These are phyloP conservation scores for Ramaria sp. DNA, from an alignment of 768 basidiomycete species.

Conservation along the genomic window DNA sequence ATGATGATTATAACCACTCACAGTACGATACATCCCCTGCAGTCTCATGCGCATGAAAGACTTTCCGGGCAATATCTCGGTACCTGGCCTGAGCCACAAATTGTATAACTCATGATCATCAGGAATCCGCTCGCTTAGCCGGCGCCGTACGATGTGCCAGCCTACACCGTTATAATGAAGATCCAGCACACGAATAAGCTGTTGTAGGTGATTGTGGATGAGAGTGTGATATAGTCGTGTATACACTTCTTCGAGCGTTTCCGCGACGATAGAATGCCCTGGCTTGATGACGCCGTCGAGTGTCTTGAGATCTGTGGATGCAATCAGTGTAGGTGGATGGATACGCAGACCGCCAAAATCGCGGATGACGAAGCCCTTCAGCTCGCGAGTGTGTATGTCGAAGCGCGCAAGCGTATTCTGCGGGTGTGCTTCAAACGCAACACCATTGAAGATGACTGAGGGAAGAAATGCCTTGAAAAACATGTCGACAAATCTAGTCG, in stretches of 20 bases:
- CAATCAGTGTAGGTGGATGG: slow-evolving; percentile 38
- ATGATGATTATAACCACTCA: slow-evolving; percentile 18
- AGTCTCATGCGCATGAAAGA: slow-evolving; percentile 51
- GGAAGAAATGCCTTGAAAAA: slow-evolving; percentile 49
- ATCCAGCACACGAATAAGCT: slow-evolving; percentile 45
- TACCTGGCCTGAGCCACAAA: slow-evolving; percentile 41
- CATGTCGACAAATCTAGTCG: slow-evolving; percentile 26
- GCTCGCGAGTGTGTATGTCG: slow-evolving; percentile 34
- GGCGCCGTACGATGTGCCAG: slow-evolving; percentile 39
- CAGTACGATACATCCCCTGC: slow-evolving; percentile 44
- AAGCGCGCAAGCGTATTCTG: slow-evolving; percentile 52
- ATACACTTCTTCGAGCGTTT: slow-evolving; percentile 44
- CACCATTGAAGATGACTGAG: slow-evolving; percentile 41
- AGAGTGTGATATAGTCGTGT: slow-evolving; percentile 47
- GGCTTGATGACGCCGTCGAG: slow-evolving; percentile 16
- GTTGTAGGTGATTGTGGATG: slow-evolving; percentile 51
- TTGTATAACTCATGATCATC: slow-evolving; percentile 33
- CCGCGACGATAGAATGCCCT: slow-evolving; percentile 29
- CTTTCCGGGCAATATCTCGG: slow-evolving; percentile 40
- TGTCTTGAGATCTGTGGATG: slow-evolving; percentile 36
- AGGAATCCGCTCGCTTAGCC: slow-evolving; percentile 35
- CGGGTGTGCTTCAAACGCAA: slow-evolving; percentile 50
- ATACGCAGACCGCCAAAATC: slow-evolving; percentile 50
- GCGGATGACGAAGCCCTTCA: slow-evolving; percentile 45
- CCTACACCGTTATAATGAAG: slow-evolving; percentile 47